Evolutionary conservation across 768 basidiomycete genomes (phyloP).

Genomic region (Suillus bovinus): DNA sequence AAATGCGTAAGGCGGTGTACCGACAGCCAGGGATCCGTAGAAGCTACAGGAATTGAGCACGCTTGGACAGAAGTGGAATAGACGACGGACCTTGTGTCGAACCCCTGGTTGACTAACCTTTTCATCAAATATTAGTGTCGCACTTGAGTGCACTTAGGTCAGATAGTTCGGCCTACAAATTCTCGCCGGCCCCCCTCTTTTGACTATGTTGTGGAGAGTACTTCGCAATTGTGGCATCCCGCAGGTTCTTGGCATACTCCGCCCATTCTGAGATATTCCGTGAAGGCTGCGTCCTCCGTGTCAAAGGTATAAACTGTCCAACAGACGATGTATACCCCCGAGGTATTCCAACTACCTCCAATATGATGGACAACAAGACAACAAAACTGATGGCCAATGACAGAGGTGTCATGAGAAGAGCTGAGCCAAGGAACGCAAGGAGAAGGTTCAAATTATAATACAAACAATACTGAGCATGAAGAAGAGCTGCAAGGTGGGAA

Average conservation of each 20-base stretch:
- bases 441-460: conserved; percentile 14
- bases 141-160: conserved; percentile 6
- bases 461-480: conserved; percentile 7
- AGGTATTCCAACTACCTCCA: conserved; percentile 16
- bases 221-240: conserved; percentile 44
- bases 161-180: conserved; percentile 37
- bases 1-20: conserved; percentile 47
- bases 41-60: conserved; percentile 24
- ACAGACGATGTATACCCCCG: conserved; percentile 11
- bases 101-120: conserved; percentile 63
- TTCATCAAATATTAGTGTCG: background rate
- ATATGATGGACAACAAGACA: conserved; percentile 15
- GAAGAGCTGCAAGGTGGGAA: conserved; percentile 13
- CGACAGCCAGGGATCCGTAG: conserved; percentile 38
- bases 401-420: conserved; percentile 14
- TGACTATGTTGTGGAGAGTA: conserved; percentile 37
- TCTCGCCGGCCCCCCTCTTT: conserved; percentile 48
- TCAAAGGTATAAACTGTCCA: conserved; percentile 25
- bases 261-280: conserved; percentile 24
- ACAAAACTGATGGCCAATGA: conserved; percentile 13
- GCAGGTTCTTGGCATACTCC: conserved; percentile 47
- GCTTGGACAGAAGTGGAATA: background rate
- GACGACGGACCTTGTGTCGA: conserved; percentile 55
- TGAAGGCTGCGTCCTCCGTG: conserved; percentile 12
- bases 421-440: conserved; percentile 8